Conservation (phyloP, 2,329 filamentous ascomycete species). For the Emydomyces testavorans region DNA sequence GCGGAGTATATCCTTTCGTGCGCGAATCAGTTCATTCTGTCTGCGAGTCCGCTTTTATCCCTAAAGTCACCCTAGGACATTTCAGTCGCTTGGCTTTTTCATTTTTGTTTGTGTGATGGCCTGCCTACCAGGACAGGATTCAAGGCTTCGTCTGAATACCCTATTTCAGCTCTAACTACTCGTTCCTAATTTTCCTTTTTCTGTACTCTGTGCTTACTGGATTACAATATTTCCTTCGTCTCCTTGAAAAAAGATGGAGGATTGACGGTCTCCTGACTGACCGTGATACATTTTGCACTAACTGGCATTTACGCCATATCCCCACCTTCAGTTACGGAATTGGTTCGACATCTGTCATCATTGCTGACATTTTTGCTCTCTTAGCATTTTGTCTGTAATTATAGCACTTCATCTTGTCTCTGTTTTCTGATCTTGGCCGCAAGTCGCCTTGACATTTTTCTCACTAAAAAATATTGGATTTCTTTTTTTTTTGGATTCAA, state of each 20-base stretch:
- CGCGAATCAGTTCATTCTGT: neutral
- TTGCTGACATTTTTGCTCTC: neutral
- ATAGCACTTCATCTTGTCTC: neutral
- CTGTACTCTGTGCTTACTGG: neutral
- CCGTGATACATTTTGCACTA: neutral
- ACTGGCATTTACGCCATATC: neutral
- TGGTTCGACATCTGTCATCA: neutral
- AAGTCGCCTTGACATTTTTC: neutral
- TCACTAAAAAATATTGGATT: neutral
- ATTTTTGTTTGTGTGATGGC: neutral
- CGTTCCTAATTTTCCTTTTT: neutral
- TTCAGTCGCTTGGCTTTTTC: neutral
- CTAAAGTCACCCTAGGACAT: neutral
- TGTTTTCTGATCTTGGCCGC: neutral
- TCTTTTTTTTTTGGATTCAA: neutral
- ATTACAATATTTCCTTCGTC: neutral
- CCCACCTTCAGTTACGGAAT: too few relatives aligned
- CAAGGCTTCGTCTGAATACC: neutral
- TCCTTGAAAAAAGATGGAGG: neutral
- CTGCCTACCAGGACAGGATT: neutral
- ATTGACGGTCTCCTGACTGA: neutral
- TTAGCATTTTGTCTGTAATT: slow-evolving; percentile 1
- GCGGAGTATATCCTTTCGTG: neutral
- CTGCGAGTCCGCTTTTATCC: neutral
- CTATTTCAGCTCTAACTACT: neutral